Evolutionary conservation across 106 monocot species (phyloP), one percentile per base, ranked within the genome.

Genomic region (Dendrobium chrysotoxum): DNA sequence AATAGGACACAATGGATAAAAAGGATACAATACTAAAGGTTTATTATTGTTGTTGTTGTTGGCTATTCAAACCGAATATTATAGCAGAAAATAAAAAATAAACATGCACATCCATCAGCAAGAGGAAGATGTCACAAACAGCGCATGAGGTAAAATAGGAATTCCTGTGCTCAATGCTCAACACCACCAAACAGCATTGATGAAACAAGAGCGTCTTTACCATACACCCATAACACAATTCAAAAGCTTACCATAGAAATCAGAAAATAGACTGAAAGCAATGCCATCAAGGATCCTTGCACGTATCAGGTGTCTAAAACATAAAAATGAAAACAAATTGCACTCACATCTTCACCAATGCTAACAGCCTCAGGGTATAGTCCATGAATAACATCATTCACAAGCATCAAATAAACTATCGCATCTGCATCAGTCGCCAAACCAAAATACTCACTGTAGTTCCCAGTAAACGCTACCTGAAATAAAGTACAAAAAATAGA

Each of bases 311-410:
- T 70, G 13, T 50, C 50, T 13, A 50, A 70, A 31, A 35, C 15
- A 70, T 4, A 20, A 41, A 11, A 73, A 41, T 21, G 40, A 74
- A 74, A 74, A 42, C 18, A 75, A 28, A 10, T 7, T 18, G 7
- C 39, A 87, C 92, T 90, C 89, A 99, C 99, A 91, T 99, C 99
- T 95, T 99, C 99, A 87, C 99, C 99, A 68, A 99, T 86, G 75
- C 86, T 76, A 74, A 99, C 82, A 80, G 99, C 93, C 68, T 99
- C 84, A 23, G 99, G 99, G 77, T 80, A 95, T 38, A 99, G 89
- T 74, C 99, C 95, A 79, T 95, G 99, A 86, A 99, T 90, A 40
- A 99, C 75, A 87, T 99, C 99, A 84, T 99, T 99, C 28, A 99
- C 93, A 41, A 99, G 86, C 99, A 99, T 99, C 80, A 99, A 81